Evolutionary conservation across 1,284 basidiomycete genomes (phyloP), one percentile per base, ranked within the genome.

Genomic region (Ustilago nuda): DNA sequence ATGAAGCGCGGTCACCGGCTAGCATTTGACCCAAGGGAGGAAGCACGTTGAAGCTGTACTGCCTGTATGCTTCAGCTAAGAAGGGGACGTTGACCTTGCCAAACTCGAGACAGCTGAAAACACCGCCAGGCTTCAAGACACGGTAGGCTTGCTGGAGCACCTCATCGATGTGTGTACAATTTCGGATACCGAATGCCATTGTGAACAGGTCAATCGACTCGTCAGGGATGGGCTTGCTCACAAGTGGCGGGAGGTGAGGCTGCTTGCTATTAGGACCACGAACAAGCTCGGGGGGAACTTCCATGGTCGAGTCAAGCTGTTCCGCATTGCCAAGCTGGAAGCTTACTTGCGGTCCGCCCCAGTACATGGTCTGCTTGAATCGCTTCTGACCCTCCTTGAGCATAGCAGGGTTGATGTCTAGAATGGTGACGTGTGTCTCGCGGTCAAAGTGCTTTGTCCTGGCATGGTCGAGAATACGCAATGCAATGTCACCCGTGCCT

Each of bases 181-280:
- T 99, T 58, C 97, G 90, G 79, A 99, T 99, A 37, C 97, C 96
- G 85, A 99, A 99, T 0, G 97, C 95, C 84, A 99, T 98, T 27
- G 97, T 99, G 88, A 98, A 99, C 17, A 98, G 88, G 87, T 99
- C 95, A 78, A 97, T 93, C 88, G 85, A 95, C 92, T 75, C 91
- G 61, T 73, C 71, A 8, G 76, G 56, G 37, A 84, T 79, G 17
- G 80, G 79, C 64, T 82, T 64, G 69, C 78, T 81, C 35, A 72
- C 65, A 7, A 85, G 78, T 12, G 82, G 78, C 23, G 84, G 84
- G 4, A 85, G 70, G 33, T 64, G 61, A 4, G 80, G 79, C 35
- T 64, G 82, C 50, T 82, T 58, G 80, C 67, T 82, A 51, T 75
- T 68, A 63, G 63, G 61, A 39, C 72, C 67, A 30, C 64, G 72